Base-by-base conservation (phyloP, 768 basidiomycete species). In the Trametes cubensis region DNA sequence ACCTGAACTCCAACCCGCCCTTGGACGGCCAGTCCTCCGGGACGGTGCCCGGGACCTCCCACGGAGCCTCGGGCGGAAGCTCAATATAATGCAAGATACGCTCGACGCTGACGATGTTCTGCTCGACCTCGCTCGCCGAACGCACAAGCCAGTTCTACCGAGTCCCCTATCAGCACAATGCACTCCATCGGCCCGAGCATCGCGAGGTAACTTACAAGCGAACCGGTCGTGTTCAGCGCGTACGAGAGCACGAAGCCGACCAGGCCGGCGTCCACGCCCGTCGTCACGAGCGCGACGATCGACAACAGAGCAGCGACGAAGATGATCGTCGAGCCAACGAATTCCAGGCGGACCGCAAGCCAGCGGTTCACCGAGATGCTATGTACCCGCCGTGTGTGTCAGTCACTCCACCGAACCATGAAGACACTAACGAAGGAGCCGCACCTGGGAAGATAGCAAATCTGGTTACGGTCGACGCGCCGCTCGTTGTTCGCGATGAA, bases 101-200 rank as follows among this genome's bases (percentile, higher is more conserved):
- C 72, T 96, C 94, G 17, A 93, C 90, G 68, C 90, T 92, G 62
- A 94, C 92, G 67, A 94, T 88, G 66, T 92, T 92, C 68, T 94
- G 90, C 71, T 96, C 94, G 14, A 94, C 91, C 73, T 95, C 94
- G 67, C 87, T 90, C 3, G 89, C 87, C 15, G 87, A 87, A 30
- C 90, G 83, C 26, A 93, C 90, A 6, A 92, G 80, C 90, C 90
- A 91, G 68, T 92, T 90, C 87, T 91, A 67, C 42, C 10, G 42
- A 15, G 7, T 54, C 28, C 65, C 20, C 7, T 21, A 52, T 50
- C 6, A 54, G 10, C 20, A 20, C 15, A 17, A 8, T 15, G 59
- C 17, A 30, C 13, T 45, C 44, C 11, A 44, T 30, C 17, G 10
- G 48, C 13, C 6, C 15, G 3, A n/a, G 48, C 25, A 21, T 46